Evolutionary conservation across 371 early-diverging fungal species (phyloP), one percentile per base, ranked within the genome.

Genomic region (Mucor racemosus): DNA sequence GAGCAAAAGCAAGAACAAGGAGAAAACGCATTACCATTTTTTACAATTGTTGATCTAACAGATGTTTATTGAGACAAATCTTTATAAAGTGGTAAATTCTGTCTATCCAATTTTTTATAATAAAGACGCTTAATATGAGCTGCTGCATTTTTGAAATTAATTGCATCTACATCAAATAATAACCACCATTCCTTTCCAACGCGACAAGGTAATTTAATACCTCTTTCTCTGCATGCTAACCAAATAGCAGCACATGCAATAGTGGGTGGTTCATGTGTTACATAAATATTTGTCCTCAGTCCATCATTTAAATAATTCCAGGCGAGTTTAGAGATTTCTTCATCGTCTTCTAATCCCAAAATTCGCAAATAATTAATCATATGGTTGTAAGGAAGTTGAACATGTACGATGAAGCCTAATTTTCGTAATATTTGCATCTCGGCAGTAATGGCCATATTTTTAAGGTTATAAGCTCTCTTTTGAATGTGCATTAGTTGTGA

Each of bases 341-440:
- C 82, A 64, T 95, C 85, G 21, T 89, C 88, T 31, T 91, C 88
- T 34, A 97, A 71, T 19, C 86, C 93, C 38, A 98, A 77, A 33
- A 90, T 87, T 60, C 91, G 90, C 67, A 97, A 73, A 76, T 97
- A 98, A 69, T 96, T 96, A 67, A 97, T 88, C 92, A 97, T 88
- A 57, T 94, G 83, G 15, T 93, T 94, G 73, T 98, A 96, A 3
- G 98, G 97, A 14, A 94, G 86, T 74, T 97, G 92, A 0, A 97
- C 98, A 69, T 96, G 96, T 0, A 97, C 97, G 71, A 97, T 93
- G 78, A 98, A 98, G 4, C 93, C 97, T 5, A 98, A 85, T 19
- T 85, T 84, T 39, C 90, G 88, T 53, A 98, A 78, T 26, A 98
- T 90, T 53, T 92, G 90, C 86, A 95, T 88, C 74, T 98, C 99